Evolutionary conservation across 176 grass and related monocot genomes (phyloP), one percentile per base, ranked within the genome.

Genomic region (Musa itinerans): DNA sequence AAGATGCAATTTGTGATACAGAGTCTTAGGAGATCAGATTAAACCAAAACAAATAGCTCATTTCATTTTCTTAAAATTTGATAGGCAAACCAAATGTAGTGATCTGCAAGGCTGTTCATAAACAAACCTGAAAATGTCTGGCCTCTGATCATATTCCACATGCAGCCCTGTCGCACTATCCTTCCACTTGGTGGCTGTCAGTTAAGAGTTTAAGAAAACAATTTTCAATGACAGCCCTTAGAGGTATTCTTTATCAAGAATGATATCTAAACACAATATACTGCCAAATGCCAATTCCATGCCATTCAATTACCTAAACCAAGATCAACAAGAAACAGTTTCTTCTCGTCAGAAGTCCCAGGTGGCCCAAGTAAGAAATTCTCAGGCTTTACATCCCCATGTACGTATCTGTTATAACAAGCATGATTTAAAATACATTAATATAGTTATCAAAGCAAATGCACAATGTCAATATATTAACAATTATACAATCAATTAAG

Each of bases 371-470:
- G 51, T 54, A 72, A 72, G 22, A 53, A 53, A 72, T 72, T 72
- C 50, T 72, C 70, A 53, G 70, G 70, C 70, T 72, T 72, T 50
- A 72, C 70, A 72, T 72, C 70, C 19, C 49, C 67, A 69, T 69
- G 67, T 6, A 69, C 34, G 2, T 50, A 69, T 17, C 67, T 69
- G 29, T 7, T 8, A 43, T 43, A 43, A 43, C 34, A 43, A 43
- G 4, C 34, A 43, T 43, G 34, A 43, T 43, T 43, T 6, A 57
- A 12, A 57, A 57, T 57, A 57, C 54, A 57, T 57, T 3, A 57
- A 43, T 57, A 14, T 57, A 16, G 17, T 57, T 57, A 57, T 57
- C 1, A 0, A 57, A 57, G 54, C 2, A 57, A 57, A 57, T 15
- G 54, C 54, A 57, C 3, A 13, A 57, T 14, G 3, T 56, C 54